A percentile compares a stretch with the other conserved stretches of the same genome.
phyloP scores from a whole-genome alignment of 75 land plant genomes.

The Azolla pinnata region DNA sequence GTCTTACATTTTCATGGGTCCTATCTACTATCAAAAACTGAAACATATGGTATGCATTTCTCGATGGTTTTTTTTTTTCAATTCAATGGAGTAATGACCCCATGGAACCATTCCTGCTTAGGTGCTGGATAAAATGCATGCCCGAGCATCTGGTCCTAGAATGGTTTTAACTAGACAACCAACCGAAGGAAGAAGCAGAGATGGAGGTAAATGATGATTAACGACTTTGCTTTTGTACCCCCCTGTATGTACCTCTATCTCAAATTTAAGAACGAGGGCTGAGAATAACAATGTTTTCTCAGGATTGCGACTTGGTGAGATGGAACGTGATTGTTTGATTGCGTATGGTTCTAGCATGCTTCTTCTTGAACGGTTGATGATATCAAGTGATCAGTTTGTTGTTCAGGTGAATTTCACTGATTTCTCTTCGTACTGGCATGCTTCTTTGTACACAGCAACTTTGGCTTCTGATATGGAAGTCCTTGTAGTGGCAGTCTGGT shows the following conservation, averaged over 20 bases:
- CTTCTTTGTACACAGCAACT: too few relatives aligned
- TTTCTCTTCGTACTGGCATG: too few relatives aligned
- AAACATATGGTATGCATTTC: constrained; percentile 77
- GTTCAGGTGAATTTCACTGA: too few relatives aligned
- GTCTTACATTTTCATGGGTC: constrained; percentile 99
- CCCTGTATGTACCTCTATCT: too few relatives aligned
- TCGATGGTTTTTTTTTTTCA: not conserved
- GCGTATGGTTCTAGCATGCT: constrained; percentile 99
- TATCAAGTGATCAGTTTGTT: constrained; percentile 98
- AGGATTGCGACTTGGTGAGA: constrained; percentile 94
- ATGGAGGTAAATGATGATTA: constrained; percentile 90
- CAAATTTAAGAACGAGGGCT: too few relatives aligned
- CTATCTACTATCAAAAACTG: constrained; percentile 94
- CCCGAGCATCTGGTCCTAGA: constrained; percentile 81
- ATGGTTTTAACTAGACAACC: constrained; percentile 93
- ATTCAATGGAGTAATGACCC: not conserved
- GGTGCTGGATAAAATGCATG: constrained; percentile 99
- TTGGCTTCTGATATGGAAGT: too few relatives aligned
- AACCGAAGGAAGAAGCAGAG: constrained; percentile 93
- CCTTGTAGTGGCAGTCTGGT: too few relatives aligned
- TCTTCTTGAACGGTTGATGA: constrained; percentile 87
- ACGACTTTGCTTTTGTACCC: too few relatives aligned
- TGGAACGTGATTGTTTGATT: constrained; percentile 99
- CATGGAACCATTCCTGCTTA: constrained; percentile 9
- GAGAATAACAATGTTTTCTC: too few relatives aligned